Percentiles rank a stretch among this genome's conserved stretches.
Conservation (phyloP, 1,284 basidiomycete species). For the Hemileia vastatrix region DNA sequence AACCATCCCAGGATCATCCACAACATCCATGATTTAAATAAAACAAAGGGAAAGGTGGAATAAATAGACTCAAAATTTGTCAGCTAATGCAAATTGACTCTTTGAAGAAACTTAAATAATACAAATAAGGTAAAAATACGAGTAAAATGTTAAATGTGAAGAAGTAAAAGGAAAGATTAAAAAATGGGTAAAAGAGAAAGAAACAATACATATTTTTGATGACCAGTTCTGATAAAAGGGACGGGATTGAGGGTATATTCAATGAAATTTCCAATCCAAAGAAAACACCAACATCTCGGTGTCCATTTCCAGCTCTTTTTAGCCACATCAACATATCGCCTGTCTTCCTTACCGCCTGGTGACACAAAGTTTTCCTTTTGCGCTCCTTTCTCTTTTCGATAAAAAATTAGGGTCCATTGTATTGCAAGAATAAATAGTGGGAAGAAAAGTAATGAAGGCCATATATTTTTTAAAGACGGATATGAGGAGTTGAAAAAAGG, state of each 20-base stretch:
- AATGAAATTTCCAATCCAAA: constrained; percentile 17
- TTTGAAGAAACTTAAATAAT: background rate
- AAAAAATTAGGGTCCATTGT: background rate
- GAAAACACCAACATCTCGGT: constrained; percentile 15
- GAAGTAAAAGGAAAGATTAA: background rate
- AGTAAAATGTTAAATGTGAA: background rate
- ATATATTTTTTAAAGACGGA: no score
- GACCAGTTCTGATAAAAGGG: constrained; percentile 9
- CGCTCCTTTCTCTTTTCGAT: background rate
- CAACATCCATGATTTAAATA: background rate
- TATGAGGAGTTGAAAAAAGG: no score
- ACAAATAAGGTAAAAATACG: background rate
- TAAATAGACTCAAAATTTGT: background rate
- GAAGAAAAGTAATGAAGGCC: no score
- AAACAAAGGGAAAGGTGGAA: background rate
- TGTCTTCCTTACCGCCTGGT: background rate
- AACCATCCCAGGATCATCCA: background rate
- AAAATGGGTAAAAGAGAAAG: background rate
- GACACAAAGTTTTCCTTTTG: background rate
- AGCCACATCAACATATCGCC: background rate
- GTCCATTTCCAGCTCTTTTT: background rate
- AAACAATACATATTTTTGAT: constrained; percentile 5
- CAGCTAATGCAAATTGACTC: background rate
- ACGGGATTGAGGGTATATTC: constrained; percentile 19
- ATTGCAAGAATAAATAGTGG: background rate